Conservation (phyloP, 140 eudicot species). For the Cichorium intybus region DNA sequence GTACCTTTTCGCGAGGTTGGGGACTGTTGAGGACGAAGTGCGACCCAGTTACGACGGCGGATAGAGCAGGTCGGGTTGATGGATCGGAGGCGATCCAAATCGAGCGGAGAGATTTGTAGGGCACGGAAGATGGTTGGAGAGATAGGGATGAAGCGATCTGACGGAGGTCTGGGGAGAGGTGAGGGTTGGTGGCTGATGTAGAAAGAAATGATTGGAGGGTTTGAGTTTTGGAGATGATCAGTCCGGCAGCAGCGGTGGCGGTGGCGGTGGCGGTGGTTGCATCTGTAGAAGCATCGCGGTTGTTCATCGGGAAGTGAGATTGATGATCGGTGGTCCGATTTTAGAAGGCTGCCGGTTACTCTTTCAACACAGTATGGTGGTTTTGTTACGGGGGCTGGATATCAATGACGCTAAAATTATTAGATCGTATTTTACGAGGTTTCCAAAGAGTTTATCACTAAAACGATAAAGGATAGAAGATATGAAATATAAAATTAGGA, state of each 20-base stretch:
- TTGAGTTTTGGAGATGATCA: constrained; percentile 30
- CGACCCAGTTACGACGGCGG: constrained; percentile 48
- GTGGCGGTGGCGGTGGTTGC: constrained; percentile 20
- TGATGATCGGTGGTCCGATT: background rate
- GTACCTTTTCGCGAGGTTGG: constrained; percentile 77
- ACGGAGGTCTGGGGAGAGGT: constrained; percentile 26
- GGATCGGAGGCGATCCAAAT: constrained; percentile 70
- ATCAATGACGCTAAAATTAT: no score
- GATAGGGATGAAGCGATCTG: constrained; percentile 48
- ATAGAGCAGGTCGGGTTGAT: constrained; percentile 47
- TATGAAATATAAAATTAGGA: no score
- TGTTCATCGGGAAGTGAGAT: background rate
- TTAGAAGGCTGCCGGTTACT: background rate
- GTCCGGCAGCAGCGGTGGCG: constrained; percentile 13
- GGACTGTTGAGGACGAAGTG: constrained; percentile 59
- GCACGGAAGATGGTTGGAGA: constrained; percentile 43
- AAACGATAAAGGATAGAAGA: no score
- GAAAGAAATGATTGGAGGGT: constrained; percentile 28
- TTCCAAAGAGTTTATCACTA: no score
- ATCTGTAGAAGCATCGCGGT: background rate
- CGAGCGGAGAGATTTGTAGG: constrained; percentile 64
- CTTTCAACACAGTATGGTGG: background rate
- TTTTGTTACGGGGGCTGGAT: no score
- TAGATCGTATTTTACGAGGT: no score
- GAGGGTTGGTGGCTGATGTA: constrained; percentile 28